phyloP scores from a whole-genome alignment of 1,284 basidiomycete species.

The Xerocomus nothofagi region DNA sequence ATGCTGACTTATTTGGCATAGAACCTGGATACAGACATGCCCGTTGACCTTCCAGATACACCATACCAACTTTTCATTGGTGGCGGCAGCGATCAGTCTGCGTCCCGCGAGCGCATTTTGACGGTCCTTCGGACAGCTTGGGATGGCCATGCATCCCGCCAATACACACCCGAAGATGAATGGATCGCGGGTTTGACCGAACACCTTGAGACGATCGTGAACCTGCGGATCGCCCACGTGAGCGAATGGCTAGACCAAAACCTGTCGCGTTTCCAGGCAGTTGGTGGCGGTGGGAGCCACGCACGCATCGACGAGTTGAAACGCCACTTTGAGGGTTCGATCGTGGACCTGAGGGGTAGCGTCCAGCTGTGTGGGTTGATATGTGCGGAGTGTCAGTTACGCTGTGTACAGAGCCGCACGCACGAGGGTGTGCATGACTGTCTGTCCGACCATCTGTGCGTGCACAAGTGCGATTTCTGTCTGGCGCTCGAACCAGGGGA shows the following conservation, averaged over 20 bases:
- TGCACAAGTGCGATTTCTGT: slow-evolving; percentile 43
- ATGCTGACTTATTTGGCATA: slow-evolving; percentile 16
- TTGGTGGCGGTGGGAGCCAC: slow-evolving; percentile 22
- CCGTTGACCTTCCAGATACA: slow-evolving; percentile 40
- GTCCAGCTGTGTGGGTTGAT: slow-evolving; percentile 50
- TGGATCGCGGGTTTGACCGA: slow-evolving; percentile 42
- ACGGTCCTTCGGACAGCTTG: slow-evolving; percentile 35
- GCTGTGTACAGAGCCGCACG: slow-evolving; percentile 44
- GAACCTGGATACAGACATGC: slow-evolving; percentile 51
- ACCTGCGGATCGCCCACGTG: slow-evolving; percentile 46
- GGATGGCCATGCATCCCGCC: slow-evolving; percentile 34
- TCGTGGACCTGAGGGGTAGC: slow-evolving; percentile 45
- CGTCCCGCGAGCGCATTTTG: slow-evolving; percentile 35
- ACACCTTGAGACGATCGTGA: slow-evolving; percentile 41
- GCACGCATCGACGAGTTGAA: slow-evolving; percentile 48
- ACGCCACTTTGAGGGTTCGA: slow-evolving; percentile 42
- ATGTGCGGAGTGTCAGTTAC: slow-evolving; percentile 48
- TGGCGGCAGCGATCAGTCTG: slow-evolving; percentile 17
- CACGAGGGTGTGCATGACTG: slow-evolving; percentile 53
- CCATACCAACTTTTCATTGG: slow-evolving; percentile 39
- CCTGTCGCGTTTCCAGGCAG: slow-evolving; percentile 44
- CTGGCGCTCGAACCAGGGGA: slow-evolving; percentile 36
- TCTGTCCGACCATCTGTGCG: slow-evolving; percentile 47
- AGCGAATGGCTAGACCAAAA: slow-evolving; percentile 52
- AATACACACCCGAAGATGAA: slow-evolving; percentile 36